Evolutionary conservation across 768 basidiomycete species (phyloP).

Genomic region (Ramaria sp.): DNA sequence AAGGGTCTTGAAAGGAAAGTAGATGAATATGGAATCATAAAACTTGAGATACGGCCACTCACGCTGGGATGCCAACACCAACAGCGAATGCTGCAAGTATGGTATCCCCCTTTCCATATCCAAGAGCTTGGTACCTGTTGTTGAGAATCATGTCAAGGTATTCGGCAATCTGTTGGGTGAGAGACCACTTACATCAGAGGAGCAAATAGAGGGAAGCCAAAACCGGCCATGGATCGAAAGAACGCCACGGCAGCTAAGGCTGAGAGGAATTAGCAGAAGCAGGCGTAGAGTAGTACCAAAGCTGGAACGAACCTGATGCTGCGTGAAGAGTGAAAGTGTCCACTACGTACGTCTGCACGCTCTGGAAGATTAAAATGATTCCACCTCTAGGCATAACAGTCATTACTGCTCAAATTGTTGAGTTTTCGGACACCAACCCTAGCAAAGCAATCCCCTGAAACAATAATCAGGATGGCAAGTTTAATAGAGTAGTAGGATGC

Average conservation of each 20-base stretch:
- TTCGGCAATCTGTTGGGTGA: neutral
- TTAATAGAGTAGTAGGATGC: slow-evolving; percentile 13
- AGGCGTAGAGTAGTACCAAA: slow-evolving; percentile 4
- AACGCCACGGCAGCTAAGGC: slow-evolving; percentile 56
- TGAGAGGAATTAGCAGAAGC: slow-evolving; percentile 13
- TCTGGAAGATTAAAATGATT: slow-evolving; percentile 47
- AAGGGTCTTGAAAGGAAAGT: slow-evolving; percentile 26
- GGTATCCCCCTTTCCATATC: slow-evolving; percentile 61
- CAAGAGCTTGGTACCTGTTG: slow-evolving; percentile 38
- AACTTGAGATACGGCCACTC: slow-evolving; percentile 7
- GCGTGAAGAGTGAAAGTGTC: slow-evolving; percentile 58
- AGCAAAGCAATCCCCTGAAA: slow-evolving; percentile 44
- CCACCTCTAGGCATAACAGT: slow-evolving; percentile 28
- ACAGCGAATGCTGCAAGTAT: slow-evolving; percentile 51
- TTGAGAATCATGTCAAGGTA: neutral
- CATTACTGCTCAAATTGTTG: neutral
- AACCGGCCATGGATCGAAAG: slow-evolving; percentile 57
- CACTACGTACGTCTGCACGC: slow-evolving; percentile 57
- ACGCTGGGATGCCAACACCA: slow-evolving; percentile 48
- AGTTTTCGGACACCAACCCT: slow-evolving; percentile 14
- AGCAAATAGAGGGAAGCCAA: slow-evolving; percentile 71
- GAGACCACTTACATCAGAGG: slow-evolving; percentile 36
- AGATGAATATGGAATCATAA: slow-evolving; percentile 13
- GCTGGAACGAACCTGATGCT: slow-evolving; percentile 41
- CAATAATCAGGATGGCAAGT: neutral